Percentiles rank a stretch among this genome's conserved stretches.
Evolutionary conservation across 345 rosid species (phyloP).

Genomic region (Eucalyptus tenuipes): DNA sequence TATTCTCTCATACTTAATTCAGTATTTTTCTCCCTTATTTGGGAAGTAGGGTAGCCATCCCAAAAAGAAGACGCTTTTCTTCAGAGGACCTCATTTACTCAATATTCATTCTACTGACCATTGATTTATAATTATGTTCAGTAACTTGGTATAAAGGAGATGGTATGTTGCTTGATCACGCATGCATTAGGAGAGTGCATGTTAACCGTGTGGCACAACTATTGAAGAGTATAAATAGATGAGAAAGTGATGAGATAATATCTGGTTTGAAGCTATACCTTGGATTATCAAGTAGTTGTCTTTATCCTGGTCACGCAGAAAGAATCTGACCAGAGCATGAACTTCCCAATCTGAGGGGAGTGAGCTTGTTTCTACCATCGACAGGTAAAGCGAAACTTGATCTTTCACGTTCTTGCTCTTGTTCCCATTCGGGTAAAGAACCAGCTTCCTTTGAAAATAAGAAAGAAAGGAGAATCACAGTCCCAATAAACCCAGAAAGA

Average conservation of each 20-base stretch:
- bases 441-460: slow-evolving; percentile 30
- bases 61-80: too few relatives aligned
- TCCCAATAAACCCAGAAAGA: not conserved
- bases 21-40: too few relatives aligned
- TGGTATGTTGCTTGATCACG: too few relatives aligned
- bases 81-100: too few relatives aligned
- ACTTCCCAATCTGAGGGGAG: slow-evolving; percentile 36
- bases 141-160: too few relatives aligned
- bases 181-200: too few relatives aligned
- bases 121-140: too few relatives aligned
- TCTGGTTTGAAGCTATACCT: slow-evolving; percentile 1
- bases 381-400: slow-evolving; percentile 39
- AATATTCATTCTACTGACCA: too few relatives aligned
- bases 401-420: slow-evolving; percentile 40
- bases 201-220: too few relatives aligned
- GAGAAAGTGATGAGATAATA: not conserved
- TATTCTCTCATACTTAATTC: too few relatives aligned
- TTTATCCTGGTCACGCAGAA: slow-evolving; percentile 30
- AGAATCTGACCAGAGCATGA: slow-evolving; percentile 27
- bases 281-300: slow-evolving; percentile 17
- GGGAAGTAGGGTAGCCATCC: too few relatives aligned
- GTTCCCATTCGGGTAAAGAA: slow-evolving; percentile 56
- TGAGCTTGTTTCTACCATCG: slow-evolving; percentile 24
- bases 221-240: not conserved
- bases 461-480: not conserved